Conservation (phyloP, 2,329 filamentous ascomycete species). For the Paradendryphiella salina region DNA sequence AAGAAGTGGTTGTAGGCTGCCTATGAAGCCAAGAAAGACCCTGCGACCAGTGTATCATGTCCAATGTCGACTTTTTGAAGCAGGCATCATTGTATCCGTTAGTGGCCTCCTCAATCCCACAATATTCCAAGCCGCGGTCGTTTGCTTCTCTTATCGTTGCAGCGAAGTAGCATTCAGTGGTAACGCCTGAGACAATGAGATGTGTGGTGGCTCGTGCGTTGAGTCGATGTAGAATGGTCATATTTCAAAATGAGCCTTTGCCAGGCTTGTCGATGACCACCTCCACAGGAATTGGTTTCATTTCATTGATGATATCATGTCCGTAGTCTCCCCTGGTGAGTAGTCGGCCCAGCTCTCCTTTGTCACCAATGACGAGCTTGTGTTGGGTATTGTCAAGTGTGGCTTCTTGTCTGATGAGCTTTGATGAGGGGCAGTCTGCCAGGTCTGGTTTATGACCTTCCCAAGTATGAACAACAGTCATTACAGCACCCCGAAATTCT, state of each 20-base stretch:
- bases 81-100: constrained; percentile 54
- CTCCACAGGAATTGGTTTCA: constrained; percentile 57
- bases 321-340: constrained; percentile 59
- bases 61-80: constrained; percentile 54
- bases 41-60: constrained; percentile 57
- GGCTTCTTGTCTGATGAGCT: constrained; percentile 54
- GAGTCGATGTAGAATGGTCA: constrained; percentile 57
- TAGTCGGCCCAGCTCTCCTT: constrained; percentile 57
- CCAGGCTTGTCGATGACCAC: constrained; percentile 62
- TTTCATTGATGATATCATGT: constrained; percentile 60
- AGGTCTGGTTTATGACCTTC: constrained; percentile 57
- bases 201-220: constrained; percentile 61
- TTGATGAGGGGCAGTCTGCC: constrained; percentile 57
- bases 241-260: constrained; percentile 64
- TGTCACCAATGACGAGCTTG: constrained; percentile 56
- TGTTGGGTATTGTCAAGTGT: constrained; percentile 52
- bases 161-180: constrained; percentile 62
- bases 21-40: constrained; percentile 58
- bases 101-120: constrained; percentile 51
- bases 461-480: constrained; percentile 55
- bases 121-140: constrained; percentile 65
- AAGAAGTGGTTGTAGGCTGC: constrained; percentile 49
- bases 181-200: constrained; percentile 61
- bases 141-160: constrained; percentile 61
- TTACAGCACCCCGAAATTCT: constrained; percentile 48